Conservation (phyloP, 768 basidiomycete species). For the Phallus indusiatus region DNA sequence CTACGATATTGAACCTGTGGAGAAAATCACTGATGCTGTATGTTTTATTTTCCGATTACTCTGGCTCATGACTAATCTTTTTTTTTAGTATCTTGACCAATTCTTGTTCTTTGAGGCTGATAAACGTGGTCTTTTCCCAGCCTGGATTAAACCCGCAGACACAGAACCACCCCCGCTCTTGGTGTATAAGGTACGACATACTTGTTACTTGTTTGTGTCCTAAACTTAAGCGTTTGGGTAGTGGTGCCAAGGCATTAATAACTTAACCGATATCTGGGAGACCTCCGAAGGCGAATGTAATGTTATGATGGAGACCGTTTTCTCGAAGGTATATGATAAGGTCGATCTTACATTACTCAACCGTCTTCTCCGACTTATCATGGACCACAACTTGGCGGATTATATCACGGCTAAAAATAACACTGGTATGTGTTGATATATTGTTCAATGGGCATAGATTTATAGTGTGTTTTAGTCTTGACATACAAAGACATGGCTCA, state of each 20-base stretch:
- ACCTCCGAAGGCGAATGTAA: slow-evolving; percentile 96
- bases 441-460: background rate
- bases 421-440: slow-evolving; percentile 39
- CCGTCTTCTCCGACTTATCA: slow-evolving; percentile 87
- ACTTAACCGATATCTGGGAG: slow-evolving; percentile 97
- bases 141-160: slow-evolving; percentile 98
- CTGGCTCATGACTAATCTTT: slow-evolving; percentile 4
- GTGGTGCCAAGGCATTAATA: slow-evolving; percentile 99
- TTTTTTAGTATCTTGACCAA: slow-evolving; percentile 78
- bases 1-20: slow-evolving; percentile 98
- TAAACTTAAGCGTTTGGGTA: slow-evolving; percentile 11
- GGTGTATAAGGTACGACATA: slow-evolving; percentile 65
- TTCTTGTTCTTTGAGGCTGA: slow-evolving; percentile 99
- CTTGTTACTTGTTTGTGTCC: background rate
- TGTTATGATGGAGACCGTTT: slow-evolving; percentile 97
- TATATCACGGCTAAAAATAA: slow-evolving; percentile 99
- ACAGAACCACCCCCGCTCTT: slow-evolving; percentile 94
- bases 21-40: slow-evolving; percentile 98
- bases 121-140: slow-evolving; percentile 94
- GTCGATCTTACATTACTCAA: slow-evolving; percentile 94
- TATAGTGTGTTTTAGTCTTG: slow-evolving; percentile 34
- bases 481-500: slow-evolving; percentile 99
- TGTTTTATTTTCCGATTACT: slow-evolving; percentile 22
- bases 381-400: slow-evolving; percentile 98
- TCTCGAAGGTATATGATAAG: slow-evolving; percentile 98